Conservation (phyloP, 2,329 filamentous ascomycete species). For the Neofusicoccum laricinum region DNA sequence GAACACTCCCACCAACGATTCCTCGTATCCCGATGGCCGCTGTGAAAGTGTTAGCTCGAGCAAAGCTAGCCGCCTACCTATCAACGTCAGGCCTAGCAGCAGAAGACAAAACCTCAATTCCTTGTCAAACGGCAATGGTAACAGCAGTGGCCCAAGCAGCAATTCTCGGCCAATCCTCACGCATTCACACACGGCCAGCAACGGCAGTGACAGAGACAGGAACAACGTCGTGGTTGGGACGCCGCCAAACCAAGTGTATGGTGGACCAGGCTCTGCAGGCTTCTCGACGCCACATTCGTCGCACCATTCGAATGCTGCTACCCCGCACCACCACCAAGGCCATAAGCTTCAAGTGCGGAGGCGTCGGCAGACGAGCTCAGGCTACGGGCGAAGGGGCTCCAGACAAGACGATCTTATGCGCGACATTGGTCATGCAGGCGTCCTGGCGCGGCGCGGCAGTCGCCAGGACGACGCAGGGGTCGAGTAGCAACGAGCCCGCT, state of each 20-base stretch:
- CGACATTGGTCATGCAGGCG: constrained; percentile 2
- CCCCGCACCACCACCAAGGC: background rate
- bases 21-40: background rate
- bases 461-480: constrained; percentile 2
- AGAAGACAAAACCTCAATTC: background rate
- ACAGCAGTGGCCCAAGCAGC: background rate
- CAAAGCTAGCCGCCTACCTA: constrained; percentile 5
- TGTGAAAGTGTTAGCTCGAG: background rate
- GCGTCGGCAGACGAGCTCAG: constrained; percentile 16
- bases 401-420: constrained; percentile 11
- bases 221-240: constrained; percentile 7
- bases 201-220: background rate
- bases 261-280: background rate
- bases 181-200: background rate
- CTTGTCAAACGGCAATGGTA: background rate
- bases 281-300: background rate
- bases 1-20: constrained; percentile 3
- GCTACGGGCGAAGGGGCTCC: constrained; percentile 1
- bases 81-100: constrained; percentile 12
- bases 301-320: background rate
- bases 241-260: constrained; percentile 3
- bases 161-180: background rate
- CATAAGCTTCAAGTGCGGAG: constrained; percentile 16
- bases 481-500: constrained; percentile 5
- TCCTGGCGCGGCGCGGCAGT: constrained; percentile 3